Evolutionary conservation across 2,329 filamentous ascomycete species (phyloP), one percentile per base, ranked within the genome.

Genomic region (Fusarium sp.): DNA sequence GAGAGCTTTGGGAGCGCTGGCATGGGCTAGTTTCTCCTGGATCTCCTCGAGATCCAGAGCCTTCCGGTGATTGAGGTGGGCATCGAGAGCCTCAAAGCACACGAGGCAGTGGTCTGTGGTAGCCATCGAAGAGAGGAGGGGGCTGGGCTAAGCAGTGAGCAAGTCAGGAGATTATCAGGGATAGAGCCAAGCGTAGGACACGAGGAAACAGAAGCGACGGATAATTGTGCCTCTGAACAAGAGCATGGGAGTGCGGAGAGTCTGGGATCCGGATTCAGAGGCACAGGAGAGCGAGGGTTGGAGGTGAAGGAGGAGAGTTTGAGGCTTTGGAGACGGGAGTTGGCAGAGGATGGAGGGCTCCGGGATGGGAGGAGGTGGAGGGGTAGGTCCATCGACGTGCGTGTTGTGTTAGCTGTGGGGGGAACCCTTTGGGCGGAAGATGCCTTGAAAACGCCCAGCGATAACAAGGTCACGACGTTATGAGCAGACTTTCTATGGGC

Each of bases 11-110:
- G 76, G 43, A 10, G 64, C 48, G 8, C 77, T 68, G 57, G 76
- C 75, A 56, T 83, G 81, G 52, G 83, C 80, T 81, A 86, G 97
- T 9, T 93, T 90, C 20, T 90, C 85, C 84, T 96, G 90, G 70
- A 98, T 88, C 73, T 92, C 87, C 50, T 86, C 82, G 27, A 98
- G 90, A 58, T 87, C 88, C 77, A 95, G 87, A 13, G 93, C 85
- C 68, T 92, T 87, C 71, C 92, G 92, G 73, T 89, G 86, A 76
- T 94, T 90, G 76, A 97, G 94, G 70, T 91, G 90, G 64, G 95
- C 93, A 59, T 91, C 88, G 41, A 99, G 91, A 45, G 88, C 88
- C 84, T 99, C 97, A 87, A 99, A 98, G 87, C 95, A 98, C 84
- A 92, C 95, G 80, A 96, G 91, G 84, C 95, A 98, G 84, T 98